phyloP scores from a whole-genome alignment of 345 rosid genomes.

The Euclidium syriacum region DNA sequence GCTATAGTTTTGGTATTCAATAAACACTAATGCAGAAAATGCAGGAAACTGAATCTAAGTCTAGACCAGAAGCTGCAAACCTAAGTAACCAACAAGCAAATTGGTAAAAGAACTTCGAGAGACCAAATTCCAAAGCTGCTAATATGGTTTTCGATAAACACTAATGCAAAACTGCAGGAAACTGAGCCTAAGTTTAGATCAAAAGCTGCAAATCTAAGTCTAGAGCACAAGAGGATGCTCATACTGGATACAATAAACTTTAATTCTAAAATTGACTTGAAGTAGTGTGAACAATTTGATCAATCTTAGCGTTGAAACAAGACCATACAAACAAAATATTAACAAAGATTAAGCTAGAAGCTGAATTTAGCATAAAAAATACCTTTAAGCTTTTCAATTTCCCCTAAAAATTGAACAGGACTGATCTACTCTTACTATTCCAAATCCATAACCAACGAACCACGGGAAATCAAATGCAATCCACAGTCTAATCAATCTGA shows the following conservation, averaged over 20 bases:
- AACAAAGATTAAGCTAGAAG: background rate
- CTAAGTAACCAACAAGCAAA: background rate
- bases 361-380: background rate
- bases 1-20: too few relatives aligned
- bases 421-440: background rate
- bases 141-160: background rate
- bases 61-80: constrained; percentile 52
- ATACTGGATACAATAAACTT: background rate
- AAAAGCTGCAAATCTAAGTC: too few relatives aligned
- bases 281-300: background rate
- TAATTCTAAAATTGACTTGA: background rate
- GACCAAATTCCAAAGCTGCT: background rate
- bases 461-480: background rate
- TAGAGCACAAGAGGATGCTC: constrained; percentile 34
- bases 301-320: background rate
- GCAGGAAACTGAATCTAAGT: too few relatives aligned
- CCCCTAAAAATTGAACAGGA: background rate
- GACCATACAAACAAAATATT: background rate
- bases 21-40: too few relatives aligned
- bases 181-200: too few relatives aligned
- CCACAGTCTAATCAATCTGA: too few relatives aligned
- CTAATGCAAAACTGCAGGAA: too few relatives aligned
- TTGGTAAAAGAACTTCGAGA: background rate
- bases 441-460: background rate
- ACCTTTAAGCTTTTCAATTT: background rate